Evolutionary conservation across 495 filamentous ascomycete species (phyloP), one percentile per base, ranked within the genome.

Genomic region (Arthonia radiata): DNA sequence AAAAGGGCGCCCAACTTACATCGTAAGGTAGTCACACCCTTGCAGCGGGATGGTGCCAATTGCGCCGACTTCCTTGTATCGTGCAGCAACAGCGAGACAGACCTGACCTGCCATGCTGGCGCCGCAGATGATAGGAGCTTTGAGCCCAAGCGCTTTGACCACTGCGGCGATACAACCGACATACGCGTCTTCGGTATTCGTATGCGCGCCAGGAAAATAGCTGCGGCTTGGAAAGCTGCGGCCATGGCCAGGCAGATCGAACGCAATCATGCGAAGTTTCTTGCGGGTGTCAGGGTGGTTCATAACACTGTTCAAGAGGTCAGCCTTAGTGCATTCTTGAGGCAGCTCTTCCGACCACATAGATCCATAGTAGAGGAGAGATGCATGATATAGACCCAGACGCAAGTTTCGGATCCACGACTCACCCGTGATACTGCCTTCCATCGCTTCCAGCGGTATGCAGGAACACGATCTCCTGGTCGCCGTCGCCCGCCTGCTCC

Each of bases 61-160:
- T 26, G 48, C 40, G 13, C 46, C 47, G 25, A 54, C 46, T 26
- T 52, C 47, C 7, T 44, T 34, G n/a, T 36, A 30, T 18, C 40
- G 32, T 18, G 41, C 39, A 12, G 51, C 51, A 8, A 49, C 48
- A 12, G 49, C 46, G 11, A 54, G 36, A 34, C 49, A 54, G 3
- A 47, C 40, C 32, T 54, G 51, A 5, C 48, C 49, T 2, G 51
- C 49, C 49, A 53, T 53, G 18, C 38, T 41, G 6, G 49, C 48
- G 15, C 51, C 51, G 33, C 43, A 51, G 16, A 54, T 39, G 28
- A 54, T 50, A 7, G 48, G 49, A 28, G 43, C 44, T 10, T 45
- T 39, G 21, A 54, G 30, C 17, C 36, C 31, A 15, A 51, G 30
- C 5, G 26, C 36, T 33, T 47, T 43, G 23, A 50, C 35, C 17